Conservation (phyloP, 176 grass and related monocot species). For the Juncus inflexus region DNA sequence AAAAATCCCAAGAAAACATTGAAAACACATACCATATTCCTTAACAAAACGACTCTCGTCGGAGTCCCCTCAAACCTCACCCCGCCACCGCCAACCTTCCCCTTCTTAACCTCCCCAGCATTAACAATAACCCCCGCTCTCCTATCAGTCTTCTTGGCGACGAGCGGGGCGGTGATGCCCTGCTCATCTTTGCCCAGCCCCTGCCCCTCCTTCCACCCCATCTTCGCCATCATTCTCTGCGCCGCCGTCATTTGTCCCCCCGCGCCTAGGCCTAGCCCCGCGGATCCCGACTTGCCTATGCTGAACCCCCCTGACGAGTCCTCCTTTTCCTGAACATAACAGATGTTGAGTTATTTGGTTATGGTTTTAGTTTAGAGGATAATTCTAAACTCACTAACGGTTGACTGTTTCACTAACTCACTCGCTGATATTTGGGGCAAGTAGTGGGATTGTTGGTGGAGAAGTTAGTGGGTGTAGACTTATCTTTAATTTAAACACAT, state of each 20-base stretch:
- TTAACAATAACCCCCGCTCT: slow-evolving; percentile 83
- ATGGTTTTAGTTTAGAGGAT: too few relatives aligned
- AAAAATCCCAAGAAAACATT: too few relatives aligned
- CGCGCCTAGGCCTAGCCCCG: slow-evolving; percentile 50
- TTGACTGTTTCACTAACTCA: too few relatives aligned
- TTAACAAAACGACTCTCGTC: slow-evolving; percentile 73
- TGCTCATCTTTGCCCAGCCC: slow-evolving; percentile 91
- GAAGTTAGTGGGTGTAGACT: too few relatives aligned
- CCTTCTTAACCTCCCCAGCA: slow-evolving; percentile 60
- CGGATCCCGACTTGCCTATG: slow-evolving; percentile 48
- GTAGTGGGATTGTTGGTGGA: too few relatives aligned
- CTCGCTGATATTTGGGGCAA: too few relatives aligned
- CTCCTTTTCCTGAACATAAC: too few relatives aligned
- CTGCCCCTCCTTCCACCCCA: slow-evolving; percentile 99
- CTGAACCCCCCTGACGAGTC: slow-evolving; percentile 34
- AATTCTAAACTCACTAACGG: too few relatives aligned
- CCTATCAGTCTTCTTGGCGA: slow-evolving; percentile 86
- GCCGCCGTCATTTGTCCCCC: slow-evolving; percentile 85
- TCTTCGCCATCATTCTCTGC: slow-evolving; percentile 99
- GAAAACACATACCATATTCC: slow-evolving; percentile 58
- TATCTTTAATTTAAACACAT: too few relatives aligned
- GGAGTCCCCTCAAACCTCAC: slow-evolving; percentile 41
- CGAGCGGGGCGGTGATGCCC: slow-evolving; percentile 71
- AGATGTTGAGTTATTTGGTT: too few relatives aligned
- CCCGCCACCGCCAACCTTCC: slow-evolving; percentile 48